phyloP scores from a whole-genome alignment of 1,284 basidiomycete genomes.

The Papiliotrema laurentii region DNA sequence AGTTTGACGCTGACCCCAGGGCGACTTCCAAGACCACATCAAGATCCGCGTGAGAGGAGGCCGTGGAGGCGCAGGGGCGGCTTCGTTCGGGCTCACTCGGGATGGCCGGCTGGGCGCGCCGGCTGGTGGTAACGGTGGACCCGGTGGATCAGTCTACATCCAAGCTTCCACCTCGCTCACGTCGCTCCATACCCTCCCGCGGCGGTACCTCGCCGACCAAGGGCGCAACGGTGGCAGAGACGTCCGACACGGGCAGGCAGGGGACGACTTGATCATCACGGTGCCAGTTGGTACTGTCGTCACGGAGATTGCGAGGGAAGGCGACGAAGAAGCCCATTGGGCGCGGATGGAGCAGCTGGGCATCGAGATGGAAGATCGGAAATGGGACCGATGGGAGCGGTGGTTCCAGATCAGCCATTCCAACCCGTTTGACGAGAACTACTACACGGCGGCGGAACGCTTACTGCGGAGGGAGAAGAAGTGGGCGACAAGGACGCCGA shows the following conservation, averaged over 20 bases:
- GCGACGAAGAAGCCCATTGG: conserved; percentile 10
- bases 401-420: conserved; percentile 6
- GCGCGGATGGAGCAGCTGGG: conserved; percentile 53
- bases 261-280: conserved; percentile 64
- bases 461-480: conserved; percentile 62
- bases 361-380: conserved; percentile 44
- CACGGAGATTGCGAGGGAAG: conserved; percentile 58
- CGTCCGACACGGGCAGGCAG: conserved; percentile 75
- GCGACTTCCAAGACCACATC: conserved; percentile 1
- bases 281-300: conserved; percentile 89
- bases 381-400: conserved; percentile 53
- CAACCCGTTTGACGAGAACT: conserved; percentile 28
- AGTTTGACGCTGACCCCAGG: background rate
- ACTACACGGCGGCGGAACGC: conserved; percentile 70
- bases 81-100: conserved; percentile 76
- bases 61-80: conserved; percentile 75
- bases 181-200: conserved; percentile 66
- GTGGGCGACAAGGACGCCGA: conserved; percentile 22
- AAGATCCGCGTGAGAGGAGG: conserved; percentile 50
- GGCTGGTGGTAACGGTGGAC: conserved; percentile 83
- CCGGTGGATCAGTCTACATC: conserved; percentile 80
- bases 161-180: conserved; percentile 68
- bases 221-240: conserved; percentile 74
- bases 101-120: conserved; percentile 74
- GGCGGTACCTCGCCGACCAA: conserved; percentile 61